Evolutionary conservation across 176 grass and related monocot species (phyloP), one percentile per base, ranked within the genome.

Genomic region (Areca catechu): DNA sequence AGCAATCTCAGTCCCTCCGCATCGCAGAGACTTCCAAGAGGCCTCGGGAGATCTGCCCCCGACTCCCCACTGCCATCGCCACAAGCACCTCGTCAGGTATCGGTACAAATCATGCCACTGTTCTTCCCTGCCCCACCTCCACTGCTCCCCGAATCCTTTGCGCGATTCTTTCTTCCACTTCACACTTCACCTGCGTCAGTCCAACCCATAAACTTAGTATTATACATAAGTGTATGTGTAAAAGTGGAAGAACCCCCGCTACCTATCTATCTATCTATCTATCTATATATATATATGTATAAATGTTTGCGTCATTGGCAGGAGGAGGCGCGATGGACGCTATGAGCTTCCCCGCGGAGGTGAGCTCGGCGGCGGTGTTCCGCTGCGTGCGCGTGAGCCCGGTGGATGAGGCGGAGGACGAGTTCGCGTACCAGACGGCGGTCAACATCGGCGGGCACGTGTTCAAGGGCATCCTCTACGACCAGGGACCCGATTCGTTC

Each of bases 401-500:
- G 14, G 67, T 98, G 51, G 93, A 98, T 58, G 88, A 98, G 67
- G 72, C 78, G 16, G 93, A 88, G 29, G 88, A 89, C 53, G 93
- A 98, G 76, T 67, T 89, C 3, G 93, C 93, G 10, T 98, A 98
- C 79, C 93, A 98, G 75, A 89, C 93, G 23, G 84, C 87, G 53
- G 76, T 98, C 56, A 92, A 66, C 88, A 98, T 98, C 71, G 84
- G 84, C 1, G 93, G 93, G 0, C 93, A 98, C 77, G 80, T 86
- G 3, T 98, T 92, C 76, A 98, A 92, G 73, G 93, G 93, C 53
- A 92, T 98, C 58, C 77, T 92, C 48, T 75, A 86, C 2, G 78
- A 98, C 74, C 88, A 98, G 25, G 93, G 93, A n/a, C 93, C 70
- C 0, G 84, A 92, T 59, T 10, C 34, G 1, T 43, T 43, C 34